phyloP scores from a whole-genome alignment of 2,329 filamentous ascomycete genomes.

The Nigrospora sphaerica region DNA sequence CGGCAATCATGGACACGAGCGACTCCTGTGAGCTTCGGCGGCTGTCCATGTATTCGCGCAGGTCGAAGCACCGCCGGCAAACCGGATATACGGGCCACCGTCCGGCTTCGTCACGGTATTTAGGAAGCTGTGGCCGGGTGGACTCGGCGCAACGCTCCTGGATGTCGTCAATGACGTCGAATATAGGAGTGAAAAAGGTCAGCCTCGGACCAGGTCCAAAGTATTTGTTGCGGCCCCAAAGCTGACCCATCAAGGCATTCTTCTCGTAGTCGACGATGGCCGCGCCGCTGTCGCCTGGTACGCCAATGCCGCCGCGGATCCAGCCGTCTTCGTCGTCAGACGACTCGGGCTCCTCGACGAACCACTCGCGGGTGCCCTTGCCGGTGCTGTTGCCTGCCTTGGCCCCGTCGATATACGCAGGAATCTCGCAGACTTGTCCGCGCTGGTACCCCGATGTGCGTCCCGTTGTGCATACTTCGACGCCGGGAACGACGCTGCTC shows the following conservation, averaged over 20 bases:
- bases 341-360: conserved; percentile 30
- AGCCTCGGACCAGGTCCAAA: conserved; percentile 31
- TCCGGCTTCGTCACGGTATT: conserved; percentile 31
- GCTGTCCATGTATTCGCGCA: conserved; percentile 30
- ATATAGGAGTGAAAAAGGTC: conserved; percentile 36
- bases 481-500: conserved; percentile 24
- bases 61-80: conserved; percentile 33
- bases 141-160: conserved; percentile 34
- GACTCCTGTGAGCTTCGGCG: conserved; percentile 34
- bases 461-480: conserved; percentile 30
- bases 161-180: conserved; percentile 37
- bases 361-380: conserved; percentile 38
- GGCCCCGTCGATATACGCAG: conserved; percentile 31
- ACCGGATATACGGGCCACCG: conserved; percentile 31
- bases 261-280: conserved; percentile 33
- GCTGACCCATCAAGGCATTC: conserved; percentile 30
- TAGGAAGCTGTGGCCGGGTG: conserved; percentile 30
- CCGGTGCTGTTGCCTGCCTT: conserved; percentile 28
- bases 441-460: conserved; percentile 35
- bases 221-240: conserved; percentile 37
- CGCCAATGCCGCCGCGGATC: conserved; percentile 38
- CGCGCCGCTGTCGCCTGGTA: conserved; percentile 36
- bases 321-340: conserved; percentile 33
- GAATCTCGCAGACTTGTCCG: conserved; percentile 34
- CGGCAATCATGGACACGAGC: conserved; percentile 33